phyloP scores from a whole-genome alignment of 768 basidiomycete genomes.

The Mycena rosella region DNA sequence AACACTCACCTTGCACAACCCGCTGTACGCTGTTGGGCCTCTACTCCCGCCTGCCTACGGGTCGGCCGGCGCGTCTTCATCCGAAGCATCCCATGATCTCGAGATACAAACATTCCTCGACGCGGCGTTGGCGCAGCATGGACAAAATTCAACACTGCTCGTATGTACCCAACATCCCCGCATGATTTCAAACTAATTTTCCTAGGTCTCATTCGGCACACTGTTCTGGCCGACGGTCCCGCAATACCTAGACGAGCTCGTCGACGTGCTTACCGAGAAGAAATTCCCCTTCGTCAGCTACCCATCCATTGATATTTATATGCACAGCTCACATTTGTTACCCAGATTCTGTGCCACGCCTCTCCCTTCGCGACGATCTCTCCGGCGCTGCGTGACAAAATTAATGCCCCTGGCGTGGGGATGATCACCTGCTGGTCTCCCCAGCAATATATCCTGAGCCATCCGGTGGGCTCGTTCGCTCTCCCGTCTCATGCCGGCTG shows the following conservation, averaged over 20 bases:
- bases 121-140: no score
- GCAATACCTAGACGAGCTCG: constrained; percentile 23
- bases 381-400: background rate
- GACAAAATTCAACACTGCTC: no score
- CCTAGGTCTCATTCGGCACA: constrained; percentile 20
- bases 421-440: background rate
- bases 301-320: no score
- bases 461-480: constrained; percentile 11
- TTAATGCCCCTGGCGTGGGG: background rate
- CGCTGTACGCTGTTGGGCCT: constrained; percentile 4
- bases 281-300: constrained; percentile 35
- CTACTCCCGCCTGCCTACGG: constrained; percentile 14
- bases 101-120: no score
- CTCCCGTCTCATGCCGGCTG: background rate
- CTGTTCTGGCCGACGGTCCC: constrained; percentile 33
- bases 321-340: background rate
- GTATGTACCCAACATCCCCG: no score
- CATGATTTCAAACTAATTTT: background rate
- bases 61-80: background rate
- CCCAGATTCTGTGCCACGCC: constrained; percentile 32
- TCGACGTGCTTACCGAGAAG: constrained; percentile 34
- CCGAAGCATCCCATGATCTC: no score
- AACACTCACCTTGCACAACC: background rate
- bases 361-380: constrained; percentile 27
- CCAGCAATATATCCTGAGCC: constrained; percentile 18